A percentile compares a stretch with the other conserved stretches of the same genome.
These are phyloP conservation scores for Zancudomyces culisetae DNA, from an alignment of 371 early-diverging fungal genomes.

Conservation along the genomic window DNA sequence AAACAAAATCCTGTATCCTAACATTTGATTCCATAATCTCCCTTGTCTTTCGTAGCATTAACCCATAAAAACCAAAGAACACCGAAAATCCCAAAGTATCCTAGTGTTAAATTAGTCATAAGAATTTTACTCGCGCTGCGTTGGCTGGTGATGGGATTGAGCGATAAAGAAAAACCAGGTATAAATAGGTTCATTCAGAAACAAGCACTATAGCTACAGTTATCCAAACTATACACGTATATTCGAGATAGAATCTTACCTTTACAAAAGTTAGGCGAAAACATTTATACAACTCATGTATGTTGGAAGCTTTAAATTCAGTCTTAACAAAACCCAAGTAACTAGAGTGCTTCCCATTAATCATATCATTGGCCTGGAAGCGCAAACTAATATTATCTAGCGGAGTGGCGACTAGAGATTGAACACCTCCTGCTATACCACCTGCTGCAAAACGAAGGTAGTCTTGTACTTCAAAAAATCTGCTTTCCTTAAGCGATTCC, in stretches of 20 bases:
- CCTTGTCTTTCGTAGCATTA: conserved; percentile 14
- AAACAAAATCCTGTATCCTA: background rate
- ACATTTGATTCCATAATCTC: conserved; percentile 1
- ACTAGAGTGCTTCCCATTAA: conserved; percentile 49
- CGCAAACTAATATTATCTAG: conserved; percentile 51
- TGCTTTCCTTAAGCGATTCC: background rate
- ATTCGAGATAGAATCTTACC: no score
- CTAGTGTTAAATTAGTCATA: no score
- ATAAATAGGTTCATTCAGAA: no score
- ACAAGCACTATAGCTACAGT: no score
- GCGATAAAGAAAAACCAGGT: no score
- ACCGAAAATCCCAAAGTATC: conserved; percentile 50
- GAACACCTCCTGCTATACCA: conserved; percentile 50
- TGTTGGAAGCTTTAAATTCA: conserved; percentile 38
- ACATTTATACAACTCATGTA: conserved; percentile 47
- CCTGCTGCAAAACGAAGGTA: conserved; percentile 26
- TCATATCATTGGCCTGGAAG: conserved; percentile 50
- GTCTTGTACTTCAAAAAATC: background rate
- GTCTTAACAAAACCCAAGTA: conserved; percentile 43
- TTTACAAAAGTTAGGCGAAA: conserved; percentile 37
- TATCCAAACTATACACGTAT: no score
- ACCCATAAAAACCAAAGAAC: conserved; percentile 61
- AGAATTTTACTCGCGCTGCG: no score
- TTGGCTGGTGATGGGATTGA: no score
- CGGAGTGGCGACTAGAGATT: conserved; percentile 51